Evolutionary conservation across 2,329 filamentous ascomycete genomes (phyloP), one percentile per base, ranked within the genome.

Genomic region (Lachnellula willkommii): DNA sequence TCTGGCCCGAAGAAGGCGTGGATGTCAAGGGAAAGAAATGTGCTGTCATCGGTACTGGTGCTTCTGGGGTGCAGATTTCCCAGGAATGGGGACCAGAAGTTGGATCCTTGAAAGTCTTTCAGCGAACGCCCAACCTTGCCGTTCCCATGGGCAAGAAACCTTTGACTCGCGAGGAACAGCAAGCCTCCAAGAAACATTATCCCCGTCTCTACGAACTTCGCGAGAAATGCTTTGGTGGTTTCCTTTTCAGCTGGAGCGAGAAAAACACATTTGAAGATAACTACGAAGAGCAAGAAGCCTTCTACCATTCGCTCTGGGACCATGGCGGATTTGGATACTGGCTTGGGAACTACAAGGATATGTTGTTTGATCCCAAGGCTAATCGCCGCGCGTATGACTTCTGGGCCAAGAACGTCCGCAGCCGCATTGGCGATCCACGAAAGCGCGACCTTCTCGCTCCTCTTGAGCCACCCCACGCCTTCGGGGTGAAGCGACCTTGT

Each of bases 41-140:
- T 7, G 79, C 75, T 2, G 71, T 84, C n/a, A 80, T 84, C 50
- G 80, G 80, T 8, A 82, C 64, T 6, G 66, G 66, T 7, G 60
- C 65, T 4, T 63, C 63, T 22, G 66, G 65, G 17, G 59, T 68
- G 2, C 64, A 66, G 53, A 56, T 50, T 8, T 61, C 62, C 11
- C 65, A 67, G 47, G 64, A 65, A 43, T 46, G 65, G 68, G 45
- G 70, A 45, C 22, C 42, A 4, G 9, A 73, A 71, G 4, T 75
- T 73, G 53, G 65, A 66, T n/a, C 69, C 20, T 54, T 74, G 37
- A 71, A 68, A 2, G 77, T 84, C 2, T 82, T 83, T 63, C 77
- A 84, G 57, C 73, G 83, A 17, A 84, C 79, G 2, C 80, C 82
- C 0, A 84, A 82, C 55, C 74, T 79, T 12, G 79, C 77, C 12